Evolutionary conservation across 2,329 filamentous ascomycete genomes (phyloP), one percentile per base, ranked within the genome.

Genomic region (Tolypocladium tropicale): DNA sequence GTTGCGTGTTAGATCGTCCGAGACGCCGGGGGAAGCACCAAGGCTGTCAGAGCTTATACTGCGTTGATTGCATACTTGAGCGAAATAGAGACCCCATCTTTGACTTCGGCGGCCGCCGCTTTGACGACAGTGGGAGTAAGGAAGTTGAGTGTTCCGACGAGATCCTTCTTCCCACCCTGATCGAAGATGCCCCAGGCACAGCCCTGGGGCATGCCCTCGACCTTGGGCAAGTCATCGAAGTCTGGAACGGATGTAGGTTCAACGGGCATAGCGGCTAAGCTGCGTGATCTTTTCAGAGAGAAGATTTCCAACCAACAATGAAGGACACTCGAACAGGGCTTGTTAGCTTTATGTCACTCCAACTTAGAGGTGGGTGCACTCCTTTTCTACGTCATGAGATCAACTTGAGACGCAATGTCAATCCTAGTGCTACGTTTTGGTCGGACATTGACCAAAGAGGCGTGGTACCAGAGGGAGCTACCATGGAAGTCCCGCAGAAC

Each of bases 61-160:
- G n/a, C n/a, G n/a, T n/a, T n/a, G n/a, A n/a, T n/a, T n/a, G n/a
- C 68, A 60, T 61, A 80, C 76, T 82, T 80, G 32, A 82, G 71
- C 3, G 78, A 80, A 41, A 82, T 72, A 0, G 78, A 78, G 1
- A 78, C 64, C 1, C 79, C 79, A 6, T 65, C 57, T 16, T 60
- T 60, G 36, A 69, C 58, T 36, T 69, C 63, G 0, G 57, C 36
- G 14, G 62, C 63, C 0, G 65, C 65, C 0, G 57, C 58, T 4
- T 58, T 56, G 7, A 69, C 61, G 41, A 78, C 71, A 0, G 72
- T 65, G 0, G 75, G 72, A 0, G 78, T 82, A 3, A 82, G 67
- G 7, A 80, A 71, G 62, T 83, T 82, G 30, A 82, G 65, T 0
- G 78, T 81, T 4, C 79, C 79, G 7, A 77, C 63, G 23, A 75